Evolutionary conservation across 179 eudicot genomes (phyloP), one percentile per base, ranked within the genome.

Genomic region (Dionaea muscipula): DNA sequence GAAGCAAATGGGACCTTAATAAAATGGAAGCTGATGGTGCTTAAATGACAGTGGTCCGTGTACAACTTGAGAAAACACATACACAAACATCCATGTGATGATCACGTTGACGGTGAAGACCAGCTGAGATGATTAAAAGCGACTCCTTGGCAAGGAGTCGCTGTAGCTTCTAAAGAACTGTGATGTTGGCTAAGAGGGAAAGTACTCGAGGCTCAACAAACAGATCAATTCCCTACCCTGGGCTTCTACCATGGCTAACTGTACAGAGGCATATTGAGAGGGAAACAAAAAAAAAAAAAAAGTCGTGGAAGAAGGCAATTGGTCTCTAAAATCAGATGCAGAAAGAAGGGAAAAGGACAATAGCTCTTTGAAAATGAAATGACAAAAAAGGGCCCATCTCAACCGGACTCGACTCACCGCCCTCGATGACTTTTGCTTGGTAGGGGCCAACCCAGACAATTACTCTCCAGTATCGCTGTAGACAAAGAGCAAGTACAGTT

Each of bases 401-500:
- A 43, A n/a, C 22, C 47, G 16, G 47, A 43, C 22, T 16, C 22
- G 19, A 18, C 18, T 43, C 18, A 18, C 47, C 47, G 18, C 47
- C 21, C 47, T 4, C 10, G 20, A 1, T 20, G 19, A 18, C 47
- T n/a, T n/a, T n/a, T 10, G 20, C 47, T 9, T 6, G 0, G 47
- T 43, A 43, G 47, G 47, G 47, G 47, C 47, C 47, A 10, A 18
- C 47, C 21, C 47, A n/a, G 22, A 15, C 44, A 13, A 39, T 15
- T n/a, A 10, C n/a, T 39, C 20, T 43, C 20, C 47, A 43, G 6
- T 3, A 18, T 19, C 7, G 17, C 43, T 52, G 58, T 26, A 47
- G 26, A 52, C 23, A 35, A 26, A 68, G 56, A 65, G 74, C 60
- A 68, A 56, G 51, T 55, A 24, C 31, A 24, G 4, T 1, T 49